phyloP scores from a whole-genome alignment of 2,329 filamentous ascomycete genomes.

The Aspergillus floridensis region DNA sequence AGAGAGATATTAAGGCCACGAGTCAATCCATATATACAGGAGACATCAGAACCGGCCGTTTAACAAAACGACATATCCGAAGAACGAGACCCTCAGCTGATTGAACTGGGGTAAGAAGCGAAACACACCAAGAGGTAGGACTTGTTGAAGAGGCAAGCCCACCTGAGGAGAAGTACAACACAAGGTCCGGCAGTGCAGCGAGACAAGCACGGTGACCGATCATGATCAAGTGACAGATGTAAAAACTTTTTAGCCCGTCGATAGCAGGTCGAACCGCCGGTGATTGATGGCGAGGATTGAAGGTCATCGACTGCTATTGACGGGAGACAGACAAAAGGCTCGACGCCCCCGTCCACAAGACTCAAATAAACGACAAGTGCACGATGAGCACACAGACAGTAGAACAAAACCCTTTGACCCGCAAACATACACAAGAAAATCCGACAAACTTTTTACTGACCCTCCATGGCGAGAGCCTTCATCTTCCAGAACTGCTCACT shows the following conservation, averaged over 20 bases:
- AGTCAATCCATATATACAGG: slow-evolving; percentile 48
- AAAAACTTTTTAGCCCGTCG: slow-evolving; percentile 28
- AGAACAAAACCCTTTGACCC: slow-evolving; percentile 9
- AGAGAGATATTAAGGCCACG: slow-evolving; percentile 39
- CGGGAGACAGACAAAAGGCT: slow-evolving; percentile 29
- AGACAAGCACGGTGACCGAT: background rate
- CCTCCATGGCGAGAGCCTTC: slow-evolving; percentile 26
- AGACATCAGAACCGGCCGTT: slow-evolving; percentile 53
- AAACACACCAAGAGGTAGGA: slow-evolving; percentile 8
- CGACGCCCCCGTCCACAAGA: slow-evolving; percentile 35
- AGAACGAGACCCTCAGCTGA: background rate
- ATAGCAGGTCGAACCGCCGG: slow-evolving; percentile 17
- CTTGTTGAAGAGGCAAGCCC: background rate
- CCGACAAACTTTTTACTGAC: slow-evolving; percentile 20
- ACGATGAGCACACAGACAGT: slow-evolving; percentile 17
- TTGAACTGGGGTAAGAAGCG: slow-evolving; percentile 8
- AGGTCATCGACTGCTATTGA: slow-evolving; percentile 18
- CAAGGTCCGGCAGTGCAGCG: slow-evolving; percentile 1
- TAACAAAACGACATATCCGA: background rate
- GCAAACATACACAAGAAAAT: slow-evolving; percentile 7
- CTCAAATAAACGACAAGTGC: slow-evolving; percentile 18
- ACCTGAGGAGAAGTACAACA: slow-evolving; percentile 6
- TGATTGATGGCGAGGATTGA: slow-evolving; percentile 15
- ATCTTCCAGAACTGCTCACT: slow-evolving; percentile 41
- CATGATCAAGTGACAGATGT: background rate